phyloP scores from a whole-genome alignment of 2,329 filamentous ascomycete species.

The Sphaerostilbella broomeana region DNA sequence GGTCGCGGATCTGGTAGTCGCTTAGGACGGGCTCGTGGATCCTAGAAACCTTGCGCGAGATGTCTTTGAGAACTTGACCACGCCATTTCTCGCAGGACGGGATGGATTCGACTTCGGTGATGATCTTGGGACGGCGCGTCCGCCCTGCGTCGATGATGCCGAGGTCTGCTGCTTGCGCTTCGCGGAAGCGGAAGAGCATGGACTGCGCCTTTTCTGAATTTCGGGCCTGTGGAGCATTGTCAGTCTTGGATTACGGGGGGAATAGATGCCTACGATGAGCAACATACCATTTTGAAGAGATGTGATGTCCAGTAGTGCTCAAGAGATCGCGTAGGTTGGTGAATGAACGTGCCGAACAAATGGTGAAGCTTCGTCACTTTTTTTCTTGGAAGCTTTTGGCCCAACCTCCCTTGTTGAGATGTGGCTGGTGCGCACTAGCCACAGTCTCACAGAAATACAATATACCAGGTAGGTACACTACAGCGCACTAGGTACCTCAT shows the following conservation, averaged over 20 bases:
- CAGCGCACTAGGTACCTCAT: too few species aligned
- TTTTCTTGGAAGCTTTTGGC: slow-evolving; percentile 2
- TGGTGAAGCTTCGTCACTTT: slow-evolving; percentile 1
- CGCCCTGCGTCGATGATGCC: slow-evolving; percentile 93
- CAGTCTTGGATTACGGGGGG: background rate
- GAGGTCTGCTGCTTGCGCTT: slow-evolving; percentile 90
- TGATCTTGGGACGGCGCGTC: slow-evolving; percentile 81
- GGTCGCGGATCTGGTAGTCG: slow-evolving; percentile 94
- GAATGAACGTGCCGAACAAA: background rate
- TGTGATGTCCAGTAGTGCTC: background rate
- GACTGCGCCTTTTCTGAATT: slow-evolving; percentile 99
- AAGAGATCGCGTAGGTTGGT: background rate
- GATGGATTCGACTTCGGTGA: slow-evolving; percentile 79
- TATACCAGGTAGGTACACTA: too few species aligned
- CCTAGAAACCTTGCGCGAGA: slow-evolving; percentile 90
- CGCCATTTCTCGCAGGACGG: slow-evolving; percentile 95
- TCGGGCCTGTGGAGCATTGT: slow-evolving; percentile 58
- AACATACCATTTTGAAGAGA: slow-evolving; percentile 22
- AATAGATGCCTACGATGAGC: background rate
- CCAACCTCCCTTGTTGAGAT: background rate
- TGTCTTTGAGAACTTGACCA: slow-evolving; percentile 93
- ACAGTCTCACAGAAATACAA: too few species aligned
- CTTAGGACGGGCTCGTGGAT: slow-evolving; percentile 89
- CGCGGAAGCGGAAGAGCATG: slow-evolving; percentile 99
- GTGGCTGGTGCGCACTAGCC: slow-evolving; percentile 6